These are phyloP conservation scores for Fraxinus cuspidata DNA, from an alignment of 257 asterid species.

Conservation along the genomic window DNA sequence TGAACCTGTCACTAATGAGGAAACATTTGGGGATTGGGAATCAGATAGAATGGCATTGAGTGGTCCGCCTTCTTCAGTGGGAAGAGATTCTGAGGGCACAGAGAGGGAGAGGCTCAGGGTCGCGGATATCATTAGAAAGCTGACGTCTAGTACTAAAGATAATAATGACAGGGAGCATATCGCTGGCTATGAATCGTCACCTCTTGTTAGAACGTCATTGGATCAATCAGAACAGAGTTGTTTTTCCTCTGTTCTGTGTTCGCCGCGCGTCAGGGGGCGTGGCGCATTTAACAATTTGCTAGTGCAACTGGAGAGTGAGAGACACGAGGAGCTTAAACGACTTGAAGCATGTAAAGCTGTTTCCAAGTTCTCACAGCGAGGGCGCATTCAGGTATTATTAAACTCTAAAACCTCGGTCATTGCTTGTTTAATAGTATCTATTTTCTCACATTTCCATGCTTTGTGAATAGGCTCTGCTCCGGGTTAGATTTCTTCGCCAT, in stretches of 20 bases:
- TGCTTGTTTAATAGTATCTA: conserved; percentile 4
- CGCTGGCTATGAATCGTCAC: conserved; percentile 30
- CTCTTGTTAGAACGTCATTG: conserved; percentile 42
- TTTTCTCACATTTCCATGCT: conserved; percentile 7
- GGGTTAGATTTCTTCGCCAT: conserved; percentile 58
- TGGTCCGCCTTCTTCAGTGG: conserved; percentile 41
- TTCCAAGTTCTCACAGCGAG: conserved; percentile 72
- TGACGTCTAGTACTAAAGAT: conserved; percentile 39
- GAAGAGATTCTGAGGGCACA: conserved; percentile 54
- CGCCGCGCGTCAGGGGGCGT: conserved; percentile 78
- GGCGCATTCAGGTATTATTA: conserved; percentile 67
- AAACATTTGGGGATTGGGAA: conserved; percentile 56
- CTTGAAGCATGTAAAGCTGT: conserved; percentile 54
- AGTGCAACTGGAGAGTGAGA: conserved; percentile 56
- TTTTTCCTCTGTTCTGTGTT: conserved; percentile 33
- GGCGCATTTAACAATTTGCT: conserved; percentile 68
- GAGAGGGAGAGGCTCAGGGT: conserved; percentile 77
- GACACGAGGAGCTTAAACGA: conserved; percentile 57
- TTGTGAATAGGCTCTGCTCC: conserved; percentile 59
- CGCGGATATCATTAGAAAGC: conserved; percentile 63
- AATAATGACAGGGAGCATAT: conserved; percentile 17
- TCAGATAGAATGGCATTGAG: conserved; percentile 41
- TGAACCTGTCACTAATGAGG: conserved; percentile 38
- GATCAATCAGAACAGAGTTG: conserved; percentile 44
- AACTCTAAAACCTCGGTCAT: neutral